Base-by-base conservation (phyloP, 306 rosid species). In the Cicer judaicum region DNA sequence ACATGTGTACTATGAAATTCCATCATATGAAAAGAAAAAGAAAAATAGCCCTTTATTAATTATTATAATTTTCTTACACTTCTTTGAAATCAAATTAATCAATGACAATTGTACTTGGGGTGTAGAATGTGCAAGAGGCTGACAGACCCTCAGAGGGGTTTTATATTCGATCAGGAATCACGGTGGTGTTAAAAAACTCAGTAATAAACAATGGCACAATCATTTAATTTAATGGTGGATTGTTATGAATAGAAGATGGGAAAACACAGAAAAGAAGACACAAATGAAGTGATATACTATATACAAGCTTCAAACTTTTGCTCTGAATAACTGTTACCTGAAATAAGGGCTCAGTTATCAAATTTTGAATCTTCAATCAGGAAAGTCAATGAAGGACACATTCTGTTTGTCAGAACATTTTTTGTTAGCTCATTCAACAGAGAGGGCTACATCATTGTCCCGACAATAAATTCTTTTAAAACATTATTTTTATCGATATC, bases 41-140 rank as follows among this genome's bases (percentile, higher is more conserved):
- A 29, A 11, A 59, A 59, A 8, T n/a, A 59, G 41, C 18, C 10
- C 41, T 38, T 61, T 59, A n/a, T 38, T 61, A 7, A 12, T 61
- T 59, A n/a, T 38, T 61, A 3, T 24, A 46, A 19, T 7, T 68
- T 8, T n/a, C 5, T 48, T 49, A 48, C 34, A 4, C 18, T 48
- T 50, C 10, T 52, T 38, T 2, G 1, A 34, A 44, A 71, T 78
- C 14, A 47, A 16, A 55, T 57, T 66, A 41, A 55, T 57, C 60
- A 41, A 67, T 79, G 42, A 49, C n/a, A 49, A 60, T 67, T 67
- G 63, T 62, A 47, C 4, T 82, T 49, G 16, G 14, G 74, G 9
- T 16, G 81, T 84, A 85, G 89, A 82, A 79, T 75, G 86, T 85
- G 76, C 84, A 85, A 72, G 86, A 85, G 38, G 84, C 83, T 48